These are phyloP conservation scores for Alloascoidea africana DNA, from an alignment of 805 yeast species.

Conservation along the genomic window DNA sequence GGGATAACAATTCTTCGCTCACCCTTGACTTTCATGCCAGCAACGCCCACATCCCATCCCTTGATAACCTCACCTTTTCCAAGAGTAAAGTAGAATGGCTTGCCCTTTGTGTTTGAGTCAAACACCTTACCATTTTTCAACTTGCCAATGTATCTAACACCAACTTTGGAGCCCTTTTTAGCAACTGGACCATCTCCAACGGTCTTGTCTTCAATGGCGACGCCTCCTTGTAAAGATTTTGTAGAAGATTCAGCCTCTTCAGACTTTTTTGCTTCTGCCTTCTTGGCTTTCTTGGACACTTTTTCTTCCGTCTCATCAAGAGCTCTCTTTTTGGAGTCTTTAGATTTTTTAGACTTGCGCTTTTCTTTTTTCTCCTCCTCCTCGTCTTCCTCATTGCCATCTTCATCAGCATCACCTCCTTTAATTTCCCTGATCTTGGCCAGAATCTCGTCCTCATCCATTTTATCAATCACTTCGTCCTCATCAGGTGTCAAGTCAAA, in stretches of 20 bases:
- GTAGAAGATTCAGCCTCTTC: constrained; percentile 2
- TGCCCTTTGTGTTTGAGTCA: constrained; percentile 94
- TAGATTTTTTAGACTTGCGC: constrained; percentile 5
- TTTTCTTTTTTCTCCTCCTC: constrained; percentile 36
- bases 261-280: constrained; percentile 19
- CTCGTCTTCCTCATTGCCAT: constrained; percentile 51
- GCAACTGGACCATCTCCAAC: constrained; percentile 80
- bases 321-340: not conserved
- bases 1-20: constrained; percentile 97
- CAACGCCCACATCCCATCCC: constrained; percentile 98
- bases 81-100: constrained; percentile 80
- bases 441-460: constrained; percentile 20
- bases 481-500: constrained; percentile 66
- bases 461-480: constrained; percentile 38
- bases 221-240: constrained; percentile 87
- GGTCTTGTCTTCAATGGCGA: constrained; percentile 83
- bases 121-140: constrained; percentile 91
- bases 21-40: constrained; percentile 97
- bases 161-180: constrained; percentile 79
- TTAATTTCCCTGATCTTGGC: constrained; percentile 26
- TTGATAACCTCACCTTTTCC: constrained; percentile 98
- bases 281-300: constrained; percentile 16
- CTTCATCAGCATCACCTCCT: constrained; percentile 39
- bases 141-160: constrained; percentile 96
- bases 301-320: constrained; percentile 12